These are phyloP conservation scores for Pseudonectria buxi DNA, from an alignment of 2,329 filamentous ascomycete species.

Conservation along the genomic window DNA sequence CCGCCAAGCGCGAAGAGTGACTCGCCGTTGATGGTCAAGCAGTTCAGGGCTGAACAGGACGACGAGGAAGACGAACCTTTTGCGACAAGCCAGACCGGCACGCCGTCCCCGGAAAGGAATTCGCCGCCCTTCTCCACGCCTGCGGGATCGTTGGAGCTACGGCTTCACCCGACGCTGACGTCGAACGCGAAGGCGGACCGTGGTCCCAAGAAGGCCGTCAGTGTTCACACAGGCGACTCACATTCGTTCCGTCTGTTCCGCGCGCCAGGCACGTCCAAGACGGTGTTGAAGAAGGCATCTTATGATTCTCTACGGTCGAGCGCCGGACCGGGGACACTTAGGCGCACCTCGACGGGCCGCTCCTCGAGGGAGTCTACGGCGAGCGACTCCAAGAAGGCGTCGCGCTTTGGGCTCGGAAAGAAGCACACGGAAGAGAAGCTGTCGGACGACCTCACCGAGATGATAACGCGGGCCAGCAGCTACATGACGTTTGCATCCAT, in stretches of 20 bases:
- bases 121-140: slow-evolving; percentile 49
- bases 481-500: slow-evolving; percentile 98
- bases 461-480: slow-evolving; percentile 90
- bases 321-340: slow-evolving; percentile 36
- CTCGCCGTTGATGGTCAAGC: slow-evolving; percentile 52
- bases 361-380: slow-evolving; percentile 35
- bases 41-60: slow-evolving; percentile 28
- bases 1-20: slow-evolving; percentile 44
- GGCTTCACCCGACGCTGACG: slow-evolving; percentile 74
- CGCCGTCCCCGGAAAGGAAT: slow-evolving; percentile 37
- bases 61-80: slow-evolving; percentile 43
- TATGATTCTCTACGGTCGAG: slow-evolving; percentile 47
- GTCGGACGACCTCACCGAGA: slow-evolving; percentile 88
- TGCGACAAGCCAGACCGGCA: slow-evolving; percentile 32
- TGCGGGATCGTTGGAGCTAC: slow-evolving; percentile 70
- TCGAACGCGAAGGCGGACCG: slow-evolving; percentile 38
- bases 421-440: slow-evolving; percentile 48
- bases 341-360: slow-evolving; percentile 40
- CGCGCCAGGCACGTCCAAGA: slow-evolving; percentile 35
- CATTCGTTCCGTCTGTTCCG: slow-evolving; percentile 48
- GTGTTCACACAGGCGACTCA: slow-evolving; percentile 42
- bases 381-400: slow-evolving; percentile 39
- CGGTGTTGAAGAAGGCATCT: slow-evolving; percentile 46
- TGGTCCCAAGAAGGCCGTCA: slow-evolving; percentile 40
- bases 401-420: slow-evolving; percentile 51